Evolutionary conservation across 768 basidiomycete species (phyloP), one percentile per base, ranked within the genome.

Genomic region (Fistulinella prunicolor): DNA sequence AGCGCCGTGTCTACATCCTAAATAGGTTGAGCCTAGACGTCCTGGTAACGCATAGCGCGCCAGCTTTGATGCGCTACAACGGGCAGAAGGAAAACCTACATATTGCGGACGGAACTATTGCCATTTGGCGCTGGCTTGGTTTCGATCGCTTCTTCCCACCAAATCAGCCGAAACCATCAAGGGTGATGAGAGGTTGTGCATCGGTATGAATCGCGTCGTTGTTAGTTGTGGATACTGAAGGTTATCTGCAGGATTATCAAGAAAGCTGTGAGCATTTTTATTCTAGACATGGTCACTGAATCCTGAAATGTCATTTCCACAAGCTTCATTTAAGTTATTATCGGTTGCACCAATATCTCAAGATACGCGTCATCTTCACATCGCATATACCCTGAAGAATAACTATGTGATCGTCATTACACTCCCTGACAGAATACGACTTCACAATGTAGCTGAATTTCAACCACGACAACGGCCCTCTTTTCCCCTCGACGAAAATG

Each of bases 111-210:
- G 84, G 83, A 35, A 75, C 77, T 44, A 49, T 86, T 7, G 70
- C 72, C 1, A 63, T 87, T 14, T 86, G 86, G 83, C 75, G 73
- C 28, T 89, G 87, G 87, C 69, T 89, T 24, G 76, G 78, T 6
- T 66, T 83, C 19, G 66, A 81, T 51, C 75, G 86, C 13, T 89
- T 82, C 63, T 84, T 86, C 56, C 82, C 82, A 2, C 70, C 74
- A 1, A 60, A 70, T 55, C 50, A 66, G 57, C 49, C 54, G 48
- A 24, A 60, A 35, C 44, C 70, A 57, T 63, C 63, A 38, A 69
- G 61, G 30, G 63, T 74, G 20, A 69, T 82, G 56, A 70, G 80
- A 51, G 83, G 83, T 17, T 81, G 80, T 51, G 74, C 78, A 40
- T 81, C 82, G 41, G 86, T 88, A 65, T 26, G 81, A 42, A 28